Percentiles rank a stretch among this genome's conserved stretches.
These are phyloP conservation scores for Hirsutella rhossiliensis DNA, from an alignment of 2,329 filamentous ascomycete species.

Conservation along the genomic window DNA sequence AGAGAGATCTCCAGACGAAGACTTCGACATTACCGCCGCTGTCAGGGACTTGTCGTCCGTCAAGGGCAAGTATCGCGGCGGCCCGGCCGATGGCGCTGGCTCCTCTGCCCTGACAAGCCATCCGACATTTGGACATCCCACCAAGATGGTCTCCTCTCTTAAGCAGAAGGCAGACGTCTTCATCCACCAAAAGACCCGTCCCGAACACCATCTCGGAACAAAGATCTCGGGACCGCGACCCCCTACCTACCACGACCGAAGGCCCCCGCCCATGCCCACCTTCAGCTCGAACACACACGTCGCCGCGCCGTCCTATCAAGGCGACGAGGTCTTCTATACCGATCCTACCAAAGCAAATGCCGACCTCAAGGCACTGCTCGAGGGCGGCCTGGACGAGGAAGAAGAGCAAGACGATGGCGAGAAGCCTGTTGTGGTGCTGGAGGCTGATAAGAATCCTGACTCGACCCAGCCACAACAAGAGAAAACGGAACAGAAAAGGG, in stretches of 20 bases:
- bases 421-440: background rate
- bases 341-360: slow-evolving; percentile 61
- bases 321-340: slow-evolving; percentile 48
- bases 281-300: slow-evolving; percentile 29
- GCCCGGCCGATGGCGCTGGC: background rate
- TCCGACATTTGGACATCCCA: slow-evolving; percentile 24
- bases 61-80: slow-evolving; percentile 10
- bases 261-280: slow-evolving; percentile 31
- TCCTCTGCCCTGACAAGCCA: slow-evolving; percentile 7
- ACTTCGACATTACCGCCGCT: slow-evolving; percentile 19
- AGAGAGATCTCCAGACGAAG: slow-evolving; percentile 18
- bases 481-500: slow-evolving; percentile 11
- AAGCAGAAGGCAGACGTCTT: slow-evolving; percentile 46
- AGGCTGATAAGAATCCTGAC: slow-evolving; percentile 13
- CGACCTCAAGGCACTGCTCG: slow-evolving; percentile 71
- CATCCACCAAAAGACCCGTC: slow-evolving; percentile 39
- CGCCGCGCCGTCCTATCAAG: slow-evolving; percentile 9
- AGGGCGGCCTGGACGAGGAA: slow-evolving; percentile 68
- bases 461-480: background rate
- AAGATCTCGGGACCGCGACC: slow-evolving; percentile 34
- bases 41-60: slow-evolving; percentile 16
- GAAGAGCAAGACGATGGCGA: slow-evolving; percentile 37
- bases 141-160: slow-evolving; percentile 34
- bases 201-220: slow-evolving; percentile 43
- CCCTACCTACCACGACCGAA: slow-evolving; percentile 34